phyloP scores from a whole-genome alignment of 208 protist species.

The Porcisia deanei region DNA sequence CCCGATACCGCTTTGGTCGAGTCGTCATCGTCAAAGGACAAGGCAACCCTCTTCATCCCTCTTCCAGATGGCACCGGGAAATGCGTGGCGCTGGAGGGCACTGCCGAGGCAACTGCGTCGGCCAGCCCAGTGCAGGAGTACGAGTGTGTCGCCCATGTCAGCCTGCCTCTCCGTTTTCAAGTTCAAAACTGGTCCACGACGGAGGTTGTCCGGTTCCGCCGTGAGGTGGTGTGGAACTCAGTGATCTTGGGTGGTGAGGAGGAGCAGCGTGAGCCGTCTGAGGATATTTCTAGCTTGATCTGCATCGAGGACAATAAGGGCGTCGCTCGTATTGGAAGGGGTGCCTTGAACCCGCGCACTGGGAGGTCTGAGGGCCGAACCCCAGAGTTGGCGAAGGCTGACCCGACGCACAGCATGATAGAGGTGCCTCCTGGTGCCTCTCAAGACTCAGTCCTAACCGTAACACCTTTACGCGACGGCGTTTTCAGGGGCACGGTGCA shows the following conservation, averaged over 20 bases:
- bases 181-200: slow-evolving; percentile 32
- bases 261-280: neutral
- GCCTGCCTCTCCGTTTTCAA: slow-evolving; percentile 19
- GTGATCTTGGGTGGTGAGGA: slow-evolving; percentile 14
- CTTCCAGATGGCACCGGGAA: slow-evolving; percentile 89
- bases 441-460: slow-evolving; percentile 73
- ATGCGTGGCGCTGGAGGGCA: slow-evolving; percentile 82
- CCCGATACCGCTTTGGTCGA: neutral
- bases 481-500: slow-evolving; percentile 59
- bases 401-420: slow-evolving; percentile 34
- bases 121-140: slow-evolving; percentile 37
- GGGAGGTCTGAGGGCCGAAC: slow-evolving; percentile 43
- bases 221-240: slow-evolving; percentile 72
- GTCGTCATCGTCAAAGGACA: slow-evolving; percentile 32
- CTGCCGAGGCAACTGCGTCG: slow-evolving; percentile 47
- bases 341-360: slow-evolving; percentile 6
- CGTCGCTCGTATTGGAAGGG: neutral
- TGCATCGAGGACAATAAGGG: neutral
- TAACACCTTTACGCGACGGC: slow-evolving; percentile 87
- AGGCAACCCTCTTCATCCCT: slow-evolving; percentile 92
- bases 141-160: slow-evolving; percentile 32
- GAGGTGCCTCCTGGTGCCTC: slow-evolving; percentile 84
- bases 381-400: neutral
- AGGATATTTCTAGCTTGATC: slow-evolving; percentile 3
- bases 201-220: slow-evolving; percentile 80